Base-by-base conservation (phyloP, 169 alveolate genomes). In the Toxoplasma gondii region DNA sequence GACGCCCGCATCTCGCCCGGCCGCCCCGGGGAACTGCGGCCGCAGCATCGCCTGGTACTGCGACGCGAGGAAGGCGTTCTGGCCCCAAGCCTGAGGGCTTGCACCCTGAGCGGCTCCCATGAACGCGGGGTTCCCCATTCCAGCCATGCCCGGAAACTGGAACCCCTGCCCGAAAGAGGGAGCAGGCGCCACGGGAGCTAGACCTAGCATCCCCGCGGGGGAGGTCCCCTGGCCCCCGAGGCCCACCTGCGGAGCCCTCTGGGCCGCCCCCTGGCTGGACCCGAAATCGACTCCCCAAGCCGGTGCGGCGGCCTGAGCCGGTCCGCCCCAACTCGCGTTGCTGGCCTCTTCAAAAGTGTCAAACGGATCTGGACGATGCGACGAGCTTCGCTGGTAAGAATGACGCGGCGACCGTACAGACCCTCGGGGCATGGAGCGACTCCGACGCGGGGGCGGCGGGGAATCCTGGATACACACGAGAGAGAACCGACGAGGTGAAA, bases 391-490 rank as follows among this genome's bases (percentile, higher is more conserved):
- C 22, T 39, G 88, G 12, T 7, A 22, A 27, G 1, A 22, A 4
- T 82, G 53, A 5, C 67, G 64, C 1, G 67, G 90, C 2, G 67
- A 24, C 69, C 90, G 7, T 34, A 64, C 41, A 36, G 53, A 22
- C 54, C 39, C 90, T 12, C 90, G 90, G 31, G 90, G 90, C 90
- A 82, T 41, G 41, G 90, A 82, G 43, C 67, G 90, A 36, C 90
- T 82, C 34, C 90, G 90, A 19, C 90, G 90, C 27, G 90, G 90
- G 1, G 90, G 90, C 64, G 44, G 84, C 2, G 90, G 90, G 67
- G 67, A 29, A 12, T 82, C 90, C 90, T 82, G 90, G 24, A 82
- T 16, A 17, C 4, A 39, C 90, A 82, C 64, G 34, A 29, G 24
- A 39, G 38, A 38, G 88, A 80, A n/a, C n/a, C 58, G 58, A 12